Evolutionary conservation across 2,329 filamentous ascomycete species (phyloP).

Genomic region (Penicillium sp.): DNA sequence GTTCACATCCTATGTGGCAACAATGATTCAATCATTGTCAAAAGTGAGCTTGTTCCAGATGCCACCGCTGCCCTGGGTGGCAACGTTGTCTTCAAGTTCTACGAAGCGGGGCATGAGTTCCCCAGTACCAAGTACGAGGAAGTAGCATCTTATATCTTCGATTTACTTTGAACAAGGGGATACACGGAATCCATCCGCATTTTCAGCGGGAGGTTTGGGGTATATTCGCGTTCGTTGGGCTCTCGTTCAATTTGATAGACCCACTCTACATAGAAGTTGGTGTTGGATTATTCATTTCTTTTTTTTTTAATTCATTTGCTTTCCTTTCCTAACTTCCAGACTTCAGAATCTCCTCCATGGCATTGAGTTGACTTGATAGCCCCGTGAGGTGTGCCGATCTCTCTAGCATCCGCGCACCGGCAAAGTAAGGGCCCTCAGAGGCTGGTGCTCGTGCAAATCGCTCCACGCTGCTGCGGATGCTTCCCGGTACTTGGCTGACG

Average conservation of each 20-base stretch:
- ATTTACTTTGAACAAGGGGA: conserved; percentile 35
- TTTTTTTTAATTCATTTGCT: not conserved
- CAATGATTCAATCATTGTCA: conserved; percentile 65
- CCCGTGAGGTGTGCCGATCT: conserved; percentile 30
- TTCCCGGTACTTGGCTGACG: conserved; percentile 26
- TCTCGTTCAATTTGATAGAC: conserved; percentile 7
- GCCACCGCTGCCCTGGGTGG: conserved; percentile 55
- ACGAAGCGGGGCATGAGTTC: conserved; percentile 68
- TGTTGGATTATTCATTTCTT: conserved; percentile 1
- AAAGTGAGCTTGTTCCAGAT: conserved; percentile 63
- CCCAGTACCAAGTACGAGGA: conserved; percentile 60
- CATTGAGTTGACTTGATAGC: conserved; percentile 31
- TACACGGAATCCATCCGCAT: not conserved
- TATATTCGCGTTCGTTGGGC: not conserved
- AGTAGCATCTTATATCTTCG: conserved; percentile 54
- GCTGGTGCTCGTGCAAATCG: conserved; percentile 28
- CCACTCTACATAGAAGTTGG: conserved; percentile 5
- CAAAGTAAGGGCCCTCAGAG: conserved; percentile 34
- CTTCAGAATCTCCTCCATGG: conserved; percentile 30
- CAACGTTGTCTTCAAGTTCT: conserved; percentile 56
- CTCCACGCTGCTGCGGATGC: conserved; percentile 23
- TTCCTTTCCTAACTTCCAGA: conserved; percentile 11
- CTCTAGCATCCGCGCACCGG: conserved; percentile 29
- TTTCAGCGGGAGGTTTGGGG: not conserved
- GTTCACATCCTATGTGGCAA: conserved; percentile 65